Base-by-base conservation (phyloP, 495 filamentous ascomycete genomes). In the Arthonia radiata region DNA sequence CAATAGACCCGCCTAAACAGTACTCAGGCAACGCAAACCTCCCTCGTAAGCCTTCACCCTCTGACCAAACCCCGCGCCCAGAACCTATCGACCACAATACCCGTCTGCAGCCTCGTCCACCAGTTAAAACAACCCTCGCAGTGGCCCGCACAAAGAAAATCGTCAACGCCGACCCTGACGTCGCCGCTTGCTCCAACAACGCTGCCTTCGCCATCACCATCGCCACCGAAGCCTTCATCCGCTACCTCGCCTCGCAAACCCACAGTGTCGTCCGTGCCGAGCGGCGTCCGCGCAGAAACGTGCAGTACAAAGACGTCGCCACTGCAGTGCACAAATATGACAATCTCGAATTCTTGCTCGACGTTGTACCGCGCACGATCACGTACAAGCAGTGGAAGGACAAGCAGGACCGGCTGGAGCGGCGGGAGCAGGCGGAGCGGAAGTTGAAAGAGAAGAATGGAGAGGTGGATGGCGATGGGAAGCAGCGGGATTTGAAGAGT, bases 221-320 rank as follows among this genome's bases (percentile, higher is more conserved):
- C 29, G 86, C 86, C 28, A 79, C 86, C 7, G 86, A 94, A 49
- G 70, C 92, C 67, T 97, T 97, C 58, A 74, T 97, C 35, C 78
- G 90, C 42, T 71, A 93, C 43, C 61, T 97, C 18, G 69, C 78
- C 15, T 64, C 69, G 32, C 76, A 90, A 50, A 74, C 66, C 15
- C 64, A 90, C 38, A 80, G 79, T 40, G 75, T 90, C 43, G 74
- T 86, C 31, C 81, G 80, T 34, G 61, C 77, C 3, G 86, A 93
- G 44, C 59, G 71, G 30, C 93, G 93, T 47, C 83, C 82, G 15
- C 63, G 86, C 21, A 70, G 83, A 36, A 91, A 82, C 31, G 70
- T 97, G 36, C 89, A 94, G 47, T 97, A 97, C 59, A 80, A 75
- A 46, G 86, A 97, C 48, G 56, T 94, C 10, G 80, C 86, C 29